phyloP scores from a whole-genome alignment of 108 stramenopile species.

The Pseudonitzschia pungens region DNA sequence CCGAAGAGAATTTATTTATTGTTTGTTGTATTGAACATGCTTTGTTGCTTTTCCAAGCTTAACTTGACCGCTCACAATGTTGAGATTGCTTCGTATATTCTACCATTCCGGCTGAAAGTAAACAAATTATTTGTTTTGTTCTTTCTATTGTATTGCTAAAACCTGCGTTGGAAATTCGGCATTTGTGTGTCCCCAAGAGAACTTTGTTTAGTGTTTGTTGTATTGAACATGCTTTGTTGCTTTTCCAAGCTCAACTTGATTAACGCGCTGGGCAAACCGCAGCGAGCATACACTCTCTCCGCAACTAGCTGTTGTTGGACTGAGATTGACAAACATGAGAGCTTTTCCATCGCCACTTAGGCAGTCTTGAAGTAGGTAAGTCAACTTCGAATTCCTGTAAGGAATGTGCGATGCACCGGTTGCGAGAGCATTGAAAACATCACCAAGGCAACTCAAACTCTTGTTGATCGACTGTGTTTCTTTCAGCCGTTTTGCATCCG shows the following conservation, averaged over 20 bases:
- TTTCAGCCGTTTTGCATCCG: slow-evolving; percentile 81
- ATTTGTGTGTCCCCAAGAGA: not conserved
- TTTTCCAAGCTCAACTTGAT: slow-evolving; percentile 79
- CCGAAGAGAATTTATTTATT: not conserved
- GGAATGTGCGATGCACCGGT: slow-evolving; percentile 90
- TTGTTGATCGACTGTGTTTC: slow-evolving; percentile 99
- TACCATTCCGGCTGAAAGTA: not conserved
- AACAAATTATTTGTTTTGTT: not conserved
- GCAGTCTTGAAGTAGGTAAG: slow-evolving; percentile 92
- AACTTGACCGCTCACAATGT: no score
- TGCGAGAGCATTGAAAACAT: slow-evolving; percentile 94
- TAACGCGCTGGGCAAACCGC: slow-evolving; percentile 88
- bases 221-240: slow-evolving; percentile 83
- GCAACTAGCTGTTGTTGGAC: slow-evolving; percentile 80
- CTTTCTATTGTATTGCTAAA: slow-evolving; percentile 3
- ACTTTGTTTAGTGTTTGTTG: slow-evolving; percentile 26
- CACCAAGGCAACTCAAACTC: slow-evolving; percentile 95
- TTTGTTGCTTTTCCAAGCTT: slow-evolving; percentile 84
- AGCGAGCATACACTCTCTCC: slow-evolving; percentile 90
- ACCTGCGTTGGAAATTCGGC: not conserved
- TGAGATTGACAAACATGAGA: slow-evolving; percentile 94
- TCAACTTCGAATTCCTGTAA: slow-evolving; percentile 94
- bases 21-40: slow-evolving; percentile 66
- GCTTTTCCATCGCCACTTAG: slow-evolving; percentile 95
- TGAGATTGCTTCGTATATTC: no score